Conservation (phyloP, 371 early-diverging fungal species). For the Furculomyces boomerangus region DNA sequence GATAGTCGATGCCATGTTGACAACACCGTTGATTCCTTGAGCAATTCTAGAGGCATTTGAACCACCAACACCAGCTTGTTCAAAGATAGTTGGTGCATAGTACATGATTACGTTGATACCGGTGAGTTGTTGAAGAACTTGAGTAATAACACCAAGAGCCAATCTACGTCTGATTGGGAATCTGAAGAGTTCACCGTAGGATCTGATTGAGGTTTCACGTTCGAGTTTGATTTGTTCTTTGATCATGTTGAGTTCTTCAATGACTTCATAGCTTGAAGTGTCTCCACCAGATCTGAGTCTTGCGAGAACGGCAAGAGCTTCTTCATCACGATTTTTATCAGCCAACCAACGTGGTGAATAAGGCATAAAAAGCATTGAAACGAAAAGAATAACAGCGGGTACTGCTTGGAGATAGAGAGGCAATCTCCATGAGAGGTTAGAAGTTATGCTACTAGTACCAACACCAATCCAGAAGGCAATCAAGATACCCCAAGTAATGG, state of each 20-base stretch:
- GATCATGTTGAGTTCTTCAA: slow-evolving; percentile 54
- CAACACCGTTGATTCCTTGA: slow-evolving; percentile 48
- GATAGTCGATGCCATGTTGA: slow-evolving; percentile 48
- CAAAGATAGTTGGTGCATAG: slow-evolving; percentile 48
- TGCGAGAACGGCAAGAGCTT: slow-evolving; percentile 46
- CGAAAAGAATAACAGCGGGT: slow-evolving; percentile 44
- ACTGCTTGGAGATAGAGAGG: slow-evolving; percentile 62
- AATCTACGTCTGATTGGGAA: slow-evolving; percentile 37
- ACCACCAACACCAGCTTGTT: slow-evolving; percentile 35
- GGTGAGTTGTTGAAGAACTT: slow-evolving; percentile 51
- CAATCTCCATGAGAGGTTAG: slow-evolving; percentile 49
- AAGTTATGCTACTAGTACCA: slow-evolving; percentile 29
- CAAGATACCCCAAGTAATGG: slow-evolving; percentile 52
- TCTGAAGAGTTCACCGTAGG: slow-evolving; percentile 49
- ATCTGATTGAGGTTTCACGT: slow-evolving; percentile 36
- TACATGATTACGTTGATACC: slow-evolving; percentile 61
- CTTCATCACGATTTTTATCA: slow-evolving; percentile 39
- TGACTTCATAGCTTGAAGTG: slow-evolving; percentile 29
- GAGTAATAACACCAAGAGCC: slow-evolving; percentile 44
- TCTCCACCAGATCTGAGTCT: slow-evolving; percentile 40
- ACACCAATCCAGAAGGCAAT: slow-evolving; percentile 61
- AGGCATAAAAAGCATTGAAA: slow-evolving; percentile 62
- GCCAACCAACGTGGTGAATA: slow-evolving; percentile 82
- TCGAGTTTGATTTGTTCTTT: slow-evolving; percentile 43
- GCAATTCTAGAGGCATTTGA: slow-evolving; percentile 34